Evolutionary conservation across 1,284 basidiomycete genomes (phyloP).

Genomic region (Heterobasidion parviporum): DNA sequence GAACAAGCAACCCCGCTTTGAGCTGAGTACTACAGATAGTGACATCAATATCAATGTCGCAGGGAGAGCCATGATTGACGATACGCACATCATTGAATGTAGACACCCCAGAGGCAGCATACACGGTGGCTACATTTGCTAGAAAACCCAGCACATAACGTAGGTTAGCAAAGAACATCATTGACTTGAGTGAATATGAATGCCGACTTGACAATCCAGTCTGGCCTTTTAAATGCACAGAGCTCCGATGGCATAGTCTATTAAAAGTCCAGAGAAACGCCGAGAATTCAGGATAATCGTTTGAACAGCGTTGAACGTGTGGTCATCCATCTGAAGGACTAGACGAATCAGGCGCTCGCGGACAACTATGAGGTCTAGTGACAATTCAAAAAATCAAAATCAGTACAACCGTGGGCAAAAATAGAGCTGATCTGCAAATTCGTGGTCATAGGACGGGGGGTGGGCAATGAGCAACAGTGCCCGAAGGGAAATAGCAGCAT

Average conservation of each 20-base stretch:
- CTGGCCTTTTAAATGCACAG: too few relatives aligned
- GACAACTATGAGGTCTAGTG: too few relatives aligned
- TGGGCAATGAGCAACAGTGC: too few relatives aligned
- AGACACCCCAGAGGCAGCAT: conserved; percentile 17
- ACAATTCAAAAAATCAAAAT: too few relatives aligned
- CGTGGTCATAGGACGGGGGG: too few relatives aligned
- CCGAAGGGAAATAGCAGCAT: too few relatives aligned
- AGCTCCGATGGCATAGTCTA: too few relatives aligned
- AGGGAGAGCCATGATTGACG: neutral
- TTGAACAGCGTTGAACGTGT: too few relatives aligned
- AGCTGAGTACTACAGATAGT: conserved; percentile 16
- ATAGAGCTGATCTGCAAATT: too few relatives aligned
- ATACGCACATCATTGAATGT: conserved; percentile 24
- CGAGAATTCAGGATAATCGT: neutral
- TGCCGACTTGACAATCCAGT: neutral
- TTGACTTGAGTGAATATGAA: neutral
- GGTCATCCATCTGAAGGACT: too few relatives aligned
- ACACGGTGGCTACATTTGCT: neutral
- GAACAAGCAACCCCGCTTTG: conserved; percentile 23
- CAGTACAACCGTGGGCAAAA: too few relatives aligned
- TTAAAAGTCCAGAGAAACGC: neutral
- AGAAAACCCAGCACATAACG: neutral
- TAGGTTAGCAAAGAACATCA: neutral
- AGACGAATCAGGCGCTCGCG: too few relatives aligned
- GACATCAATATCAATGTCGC: conserved; percentile 7